Conservation (phyloP, 1,284 basidiomycete genomes). For the Ganoderma sinense region DNA sequence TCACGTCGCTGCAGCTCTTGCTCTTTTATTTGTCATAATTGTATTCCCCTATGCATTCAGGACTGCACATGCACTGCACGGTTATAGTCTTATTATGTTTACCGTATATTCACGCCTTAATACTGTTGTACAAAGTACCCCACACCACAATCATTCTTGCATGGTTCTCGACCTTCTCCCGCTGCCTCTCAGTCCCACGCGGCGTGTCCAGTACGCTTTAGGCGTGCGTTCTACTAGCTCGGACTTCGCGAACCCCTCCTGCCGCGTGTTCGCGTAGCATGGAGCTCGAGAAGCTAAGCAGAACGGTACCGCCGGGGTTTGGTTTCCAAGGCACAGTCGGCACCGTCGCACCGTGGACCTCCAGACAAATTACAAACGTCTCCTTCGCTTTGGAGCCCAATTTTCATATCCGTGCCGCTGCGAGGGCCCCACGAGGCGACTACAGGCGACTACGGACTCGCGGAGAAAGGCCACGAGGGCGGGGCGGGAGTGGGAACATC, state of each 20-base stretch:
- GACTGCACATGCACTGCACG: not conserved
- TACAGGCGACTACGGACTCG: not conserved
- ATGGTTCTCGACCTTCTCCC: conserved; percentile 1
- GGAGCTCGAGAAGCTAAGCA: not conserved
- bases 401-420: not conserved
- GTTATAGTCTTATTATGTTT: not conserved
- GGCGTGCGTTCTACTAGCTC: conserved; percentile 6
- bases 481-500: not conserved
- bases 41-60: not conserved
- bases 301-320: not conserved
- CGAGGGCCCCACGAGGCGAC: not conserved
- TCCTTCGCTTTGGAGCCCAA: not conserved
- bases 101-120: conserved; percentile 10
- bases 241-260: not conserved
- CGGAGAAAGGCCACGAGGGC: not conserved
- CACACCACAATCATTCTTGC: not conserved
- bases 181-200: not conserved
- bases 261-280: not conserved
- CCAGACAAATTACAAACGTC: not conserved
- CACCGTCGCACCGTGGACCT: not conserved
- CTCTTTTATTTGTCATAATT: not conserved
- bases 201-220: conserved; percentile 2
- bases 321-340: not conserved
- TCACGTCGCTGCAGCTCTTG: not conserved
- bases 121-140: conserved; percentile 10